phyloP scores from a whole-genome alignment of 257 asterid species.

The Phtheirospermum japonicum region DNA sequence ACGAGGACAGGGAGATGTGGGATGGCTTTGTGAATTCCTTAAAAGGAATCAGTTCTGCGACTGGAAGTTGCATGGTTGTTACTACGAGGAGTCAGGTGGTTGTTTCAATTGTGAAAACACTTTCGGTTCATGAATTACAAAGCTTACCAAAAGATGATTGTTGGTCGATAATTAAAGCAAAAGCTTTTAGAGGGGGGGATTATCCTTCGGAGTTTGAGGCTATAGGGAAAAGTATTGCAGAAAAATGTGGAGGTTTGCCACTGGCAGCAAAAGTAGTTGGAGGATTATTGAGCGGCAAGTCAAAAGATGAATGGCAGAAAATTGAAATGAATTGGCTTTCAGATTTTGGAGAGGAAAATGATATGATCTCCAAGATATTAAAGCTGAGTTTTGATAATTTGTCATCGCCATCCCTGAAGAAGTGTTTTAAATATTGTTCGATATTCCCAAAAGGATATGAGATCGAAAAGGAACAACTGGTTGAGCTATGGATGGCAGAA shows the following conservation, averaged over 20 bases:
- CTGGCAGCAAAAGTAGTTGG: too few relatives aligned
- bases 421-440: constrained; percentile 38
- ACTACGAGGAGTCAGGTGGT: background rate
- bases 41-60: background rate
- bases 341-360: background rate
- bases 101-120: constrained; percentile 12
- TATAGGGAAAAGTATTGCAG: constrained; percentile 6
- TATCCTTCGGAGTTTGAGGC: constrained; percentile 12
- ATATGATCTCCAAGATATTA: background rate
- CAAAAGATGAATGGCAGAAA: constrained; percentile 20
- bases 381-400: constrained; percentile 11
- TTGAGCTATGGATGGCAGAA: constrained; percentile 23
- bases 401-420: constrained; percentile 25
- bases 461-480: background rate
- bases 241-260: constrained; percentile 26
- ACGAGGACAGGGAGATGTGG: constrained; percentile 11
- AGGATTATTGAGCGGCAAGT: too few relatives aligned
- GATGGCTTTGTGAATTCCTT: constrained; percentile 12
- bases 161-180: constrained; percentile 29
- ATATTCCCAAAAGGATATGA: constrained; percentile 9
- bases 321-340: constrained; percentile 1
- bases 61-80: constrained; percentile 16
- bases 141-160: constrained; percentile 26
- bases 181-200: constrained; percentile 24
- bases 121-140: background rate